These are phyloP conservation scores for Raffaelea deltoideospora DNA, from an alignment of 2,329 filamentous ascomycete species.

Conservation along the genomic window DNA sequence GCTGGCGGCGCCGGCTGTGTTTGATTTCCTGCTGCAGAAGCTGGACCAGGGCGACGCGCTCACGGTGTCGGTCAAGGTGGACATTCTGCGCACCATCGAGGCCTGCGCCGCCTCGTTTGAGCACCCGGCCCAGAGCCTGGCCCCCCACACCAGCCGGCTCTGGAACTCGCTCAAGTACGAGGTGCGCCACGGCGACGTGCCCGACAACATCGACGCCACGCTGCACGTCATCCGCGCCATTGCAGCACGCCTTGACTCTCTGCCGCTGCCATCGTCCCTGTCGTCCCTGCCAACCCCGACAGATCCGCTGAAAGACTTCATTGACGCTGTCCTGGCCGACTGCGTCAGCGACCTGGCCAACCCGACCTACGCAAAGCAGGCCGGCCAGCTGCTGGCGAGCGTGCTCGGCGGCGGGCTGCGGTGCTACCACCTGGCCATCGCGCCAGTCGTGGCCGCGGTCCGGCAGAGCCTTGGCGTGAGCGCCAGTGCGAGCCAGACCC, in stretches of 20 bases:
- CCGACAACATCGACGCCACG: constrained; percentile 40
- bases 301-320: too few relatives aligned
- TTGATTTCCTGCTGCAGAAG: constrained; percentile 41
- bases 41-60: constrained; percentile 43
- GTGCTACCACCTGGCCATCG: constrained; percentile 32
- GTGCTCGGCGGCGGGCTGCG: constrained; percentile 31
- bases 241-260: constrained; percentile 21
- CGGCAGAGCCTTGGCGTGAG: constrained; percentile 34
- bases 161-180: constrained; percentile 50
- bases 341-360: constrained; percentile 37
- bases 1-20: constrained; percentile 26
- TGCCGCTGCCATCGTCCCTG: constrained; percentile 12
- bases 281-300: too few relatives aligned
- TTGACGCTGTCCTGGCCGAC: constrained; percentile 30
- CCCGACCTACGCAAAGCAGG: constrained; percentile 33
- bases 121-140: constrained; percentile 28
- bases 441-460: constrained; percentile 29
- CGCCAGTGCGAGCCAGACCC: constrained; percentile 32
- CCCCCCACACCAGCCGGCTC: constrained; percentile 32
- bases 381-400: constrained; percentile 36
- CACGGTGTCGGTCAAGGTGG: constrained; percentile 42
- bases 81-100: constrained; percentile 39
- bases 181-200: constrained; percentile 44
- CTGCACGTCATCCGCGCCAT: constrained; percentile 37
- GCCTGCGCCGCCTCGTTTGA: constrained; percentile 36